phyloP scores from a whole-genome alignment of 2,329 filamentous ascomycete genomes.

The Penicillium sp. region DNA sequence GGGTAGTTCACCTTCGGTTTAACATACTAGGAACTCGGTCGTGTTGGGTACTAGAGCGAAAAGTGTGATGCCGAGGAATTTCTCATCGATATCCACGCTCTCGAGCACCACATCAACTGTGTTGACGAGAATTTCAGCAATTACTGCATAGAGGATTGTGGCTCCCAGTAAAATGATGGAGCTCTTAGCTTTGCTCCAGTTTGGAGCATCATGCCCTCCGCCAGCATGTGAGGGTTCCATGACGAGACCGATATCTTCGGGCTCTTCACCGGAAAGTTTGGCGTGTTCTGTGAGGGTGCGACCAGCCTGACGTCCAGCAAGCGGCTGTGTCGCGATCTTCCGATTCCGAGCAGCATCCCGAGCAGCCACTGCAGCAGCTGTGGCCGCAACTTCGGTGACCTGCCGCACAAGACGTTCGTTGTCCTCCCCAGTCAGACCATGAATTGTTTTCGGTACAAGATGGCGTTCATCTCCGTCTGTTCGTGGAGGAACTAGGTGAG shows the following conservation, averaged over 20 bases:
- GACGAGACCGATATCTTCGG: conserved; percentile 46
- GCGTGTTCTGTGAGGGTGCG: conserved; percentile 38
- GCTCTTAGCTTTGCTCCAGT: conserved; percentile 93
- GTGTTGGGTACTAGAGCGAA: conserved; percentile 98
- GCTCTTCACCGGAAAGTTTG: conserved; percentile 42
- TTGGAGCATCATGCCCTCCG: conserved; percentile 94
- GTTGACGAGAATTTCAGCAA: conserved; percentile 94
- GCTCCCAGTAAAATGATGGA: conserved; percentile 82
- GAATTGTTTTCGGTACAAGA: conserved; percentile 33
- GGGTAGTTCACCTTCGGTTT: background rate
- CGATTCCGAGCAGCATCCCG: conserved; percentile 64
- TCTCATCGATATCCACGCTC: conserved; percentile 88
- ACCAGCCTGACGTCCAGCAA: conserved; percentile 30
- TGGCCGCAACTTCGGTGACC: conserved; percentile 90
- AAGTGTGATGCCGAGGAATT: conserved; percentile 93
- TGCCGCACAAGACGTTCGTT: conserved; percentile 78
- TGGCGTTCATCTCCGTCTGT: conserved; percentile 45
- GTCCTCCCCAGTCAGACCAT: conserved; percentile 75
- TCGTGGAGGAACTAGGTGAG: conserved; percentile 76
- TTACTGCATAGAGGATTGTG: conserved; percentile 89
- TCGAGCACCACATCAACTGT: conserved; percentile 95
- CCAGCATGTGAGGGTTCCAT: conserved; percentile 45
- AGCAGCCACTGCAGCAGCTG: conserved; percentile 81
- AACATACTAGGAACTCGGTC: conserved; percentile 85
- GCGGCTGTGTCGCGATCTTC: conserved; percentile 47